Evolutionary conservation across 106 monocot species (phyloP), one percentile per base, ranked within the genome.

Genomic region (Triglochin maritima): DNA sequence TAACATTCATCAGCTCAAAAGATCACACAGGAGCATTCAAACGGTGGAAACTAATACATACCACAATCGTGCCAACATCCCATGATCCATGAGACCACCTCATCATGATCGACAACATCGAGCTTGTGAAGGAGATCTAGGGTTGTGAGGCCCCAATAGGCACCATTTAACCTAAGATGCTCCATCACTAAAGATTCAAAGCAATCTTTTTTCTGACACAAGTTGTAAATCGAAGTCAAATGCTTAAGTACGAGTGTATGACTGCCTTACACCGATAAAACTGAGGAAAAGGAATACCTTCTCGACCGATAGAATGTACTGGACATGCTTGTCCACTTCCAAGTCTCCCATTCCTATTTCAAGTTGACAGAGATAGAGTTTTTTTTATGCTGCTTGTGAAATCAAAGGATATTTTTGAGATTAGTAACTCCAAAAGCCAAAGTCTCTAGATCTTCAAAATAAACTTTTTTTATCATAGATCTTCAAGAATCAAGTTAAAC

Each of bases 81-180:
- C 80, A 89, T 64, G 48, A 92, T 63, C 98, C 98, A 99, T 4
- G 84, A 74, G 61, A 99, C 77, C 45, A 92, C 81, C 41, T 83
- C 82, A 0, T 84, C 80, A 5, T 50, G 57, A 57, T 89, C 86
- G 52, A 99, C 80, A 15, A 81, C 69, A 9, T 58, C 71, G 53
- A 92, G 65, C 71, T 75, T 86, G 76, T 81, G 72, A 66, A 98
- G 90, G 47, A 98, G 71, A 72, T 92, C 84, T 7, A 98, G 86
- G 46, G 98, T 89, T 57, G 92, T 89, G 56, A 99, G 76, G 44
- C 98, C 98, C 98, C 98, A 99, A 58, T 92, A 99, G 2, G 86
- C 98, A 13, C 98, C 98, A 54, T 75, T 98, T 57, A 98, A 71
- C 50, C 91, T 62, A n/a, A 98, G 74, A 49, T 91, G 98, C 77